phyloP scores from a whole-genome alignment of 2,329 filamentous ascomycete genomes.

The Elsinoe batatas region DNA sequence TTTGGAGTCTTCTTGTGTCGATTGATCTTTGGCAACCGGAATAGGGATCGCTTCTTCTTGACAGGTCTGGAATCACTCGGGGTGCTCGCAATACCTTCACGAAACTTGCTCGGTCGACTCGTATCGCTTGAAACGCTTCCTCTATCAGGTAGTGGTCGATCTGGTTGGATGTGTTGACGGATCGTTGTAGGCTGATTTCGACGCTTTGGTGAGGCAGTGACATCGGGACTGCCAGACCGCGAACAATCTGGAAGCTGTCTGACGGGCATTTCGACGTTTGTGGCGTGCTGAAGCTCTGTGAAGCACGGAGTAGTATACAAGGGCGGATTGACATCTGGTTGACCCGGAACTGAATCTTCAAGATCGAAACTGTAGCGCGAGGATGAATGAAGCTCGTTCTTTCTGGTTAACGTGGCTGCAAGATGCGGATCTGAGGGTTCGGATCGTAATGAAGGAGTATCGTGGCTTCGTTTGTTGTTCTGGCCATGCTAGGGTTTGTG shows the following conservation, averaged over 20 bases:
- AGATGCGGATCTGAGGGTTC: not conserved
- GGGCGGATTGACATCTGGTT: not conserved
- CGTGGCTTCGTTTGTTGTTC: not conserved
- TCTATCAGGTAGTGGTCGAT: not conserved
- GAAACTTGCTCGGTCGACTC: constrained; percentile 15
- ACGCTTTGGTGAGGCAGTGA: not conserved
- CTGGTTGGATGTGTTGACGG: not conserved
- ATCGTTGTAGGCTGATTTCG: not conserved
- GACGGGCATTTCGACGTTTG: not conserved
- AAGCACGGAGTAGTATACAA: not conserved
- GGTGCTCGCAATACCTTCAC: constrained; percentile 14
- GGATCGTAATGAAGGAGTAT: not conserved
- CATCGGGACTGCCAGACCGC: not conserved
- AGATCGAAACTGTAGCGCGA: not conserved
- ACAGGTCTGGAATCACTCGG: constrained; percentile 20
- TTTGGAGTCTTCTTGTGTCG: constrained; percentile 18
- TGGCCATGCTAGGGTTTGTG: not conserved
- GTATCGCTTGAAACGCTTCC: constrained; percentile 19
- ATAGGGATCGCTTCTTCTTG: constrained; percentile 23
- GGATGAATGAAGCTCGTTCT: not conserved
- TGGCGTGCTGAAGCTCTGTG: not conserved
- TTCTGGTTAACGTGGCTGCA: not conserved
- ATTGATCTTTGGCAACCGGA: constrained; percentile 20
- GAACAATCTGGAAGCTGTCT: not conserved
- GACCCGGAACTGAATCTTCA: not conserved